These are phyloP conservation scores for Fusarium coicis DNA, from an alignment of 2,329 filamentous ascomycete species.

Conservation along the genomic window DNA sequence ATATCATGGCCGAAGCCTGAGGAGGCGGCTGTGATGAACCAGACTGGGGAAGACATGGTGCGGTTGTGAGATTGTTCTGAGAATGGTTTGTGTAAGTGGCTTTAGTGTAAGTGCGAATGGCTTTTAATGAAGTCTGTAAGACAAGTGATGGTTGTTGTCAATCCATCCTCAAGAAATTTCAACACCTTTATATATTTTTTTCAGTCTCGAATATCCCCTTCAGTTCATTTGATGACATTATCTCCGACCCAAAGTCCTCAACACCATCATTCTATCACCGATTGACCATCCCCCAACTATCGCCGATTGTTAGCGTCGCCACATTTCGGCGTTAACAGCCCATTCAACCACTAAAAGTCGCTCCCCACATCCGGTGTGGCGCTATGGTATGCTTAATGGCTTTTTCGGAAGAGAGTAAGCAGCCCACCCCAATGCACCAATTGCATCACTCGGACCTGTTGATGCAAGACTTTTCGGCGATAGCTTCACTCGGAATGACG, in stretches of 20 bases:
- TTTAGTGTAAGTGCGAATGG: accelerated
- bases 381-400: neutral
- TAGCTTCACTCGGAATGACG: neutral
- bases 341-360: neutral
- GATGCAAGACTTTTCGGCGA: neutral
- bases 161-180: neutral
- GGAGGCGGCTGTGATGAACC: conserved; percentile 65
- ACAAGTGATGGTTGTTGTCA: neutral
- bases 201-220: accelerated
- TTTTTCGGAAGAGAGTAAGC: neutral
- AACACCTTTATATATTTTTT: neutral
- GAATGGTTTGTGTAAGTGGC: neutral
- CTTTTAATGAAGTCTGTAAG: neutral
- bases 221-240: neutral
- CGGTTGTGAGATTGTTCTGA: neutral
- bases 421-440: neutral
- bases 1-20: conserved; percentile 62
- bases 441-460: neutral
- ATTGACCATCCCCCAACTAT: conserved; percentile 2
- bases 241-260: conserved; percentile 1
- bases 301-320: conserved; percentile 24
- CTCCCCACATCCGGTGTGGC: neutral
- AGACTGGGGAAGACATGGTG: conserved; percentile 50
- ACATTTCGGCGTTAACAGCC: conserved; percentile 19
- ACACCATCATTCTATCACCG: conserved; percentile 2